Evolutionary conservation across 2,329 filamentous ascomycete genomes (phyloP).

Genomic region (Alternaria burnsii): DNA sequence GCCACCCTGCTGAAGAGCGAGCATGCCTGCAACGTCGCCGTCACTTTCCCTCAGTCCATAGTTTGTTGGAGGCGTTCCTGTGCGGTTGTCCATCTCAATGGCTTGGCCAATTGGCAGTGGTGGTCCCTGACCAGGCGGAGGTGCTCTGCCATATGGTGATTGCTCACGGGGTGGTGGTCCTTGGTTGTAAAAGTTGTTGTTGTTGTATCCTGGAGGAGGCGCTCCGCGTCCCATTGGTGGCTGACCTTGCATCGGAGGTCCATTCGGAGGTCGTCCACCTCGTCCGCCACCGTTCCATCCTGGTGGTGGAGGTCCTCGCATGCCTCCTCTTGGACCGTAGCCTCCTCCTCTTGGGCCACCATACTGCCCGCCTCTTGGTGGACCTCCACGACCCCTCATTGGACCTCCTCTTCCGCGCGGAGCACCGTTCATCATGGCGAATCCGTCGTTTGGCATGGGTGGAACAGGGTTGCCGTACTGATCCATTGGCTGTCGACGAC

Average conservation of each 20-base stretch:
- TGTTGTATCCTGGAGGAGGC: constrained; percentile 55
- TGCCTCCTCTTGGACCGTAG: constrained; percentile 49
- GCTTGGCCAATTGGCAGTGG: constrained; percentile 65
- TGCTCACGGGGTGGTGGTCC: constrained; percentile 50
- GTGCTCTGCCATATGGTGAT: constrained; percentile 62
- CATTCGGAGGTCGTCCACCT: constrained; percentile 44
- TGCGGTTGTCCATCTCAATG: constrained; percentile 79
- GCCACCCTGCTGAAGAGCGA: constrained; percentile 69
- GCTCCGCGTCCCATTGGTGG: constrained; percentile 51
- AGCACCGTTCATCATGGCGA: constrained; percentile 50
- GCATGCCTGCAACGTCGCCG: constrained; percentile 76
- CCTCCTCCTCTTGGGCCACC: constrained; percentile 48
- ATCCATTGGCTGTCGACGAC: constrained; percentile 60
- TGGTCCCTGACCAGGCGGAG: constrained; percentile 57
- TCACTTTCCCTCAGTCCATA: constrained; percentile 68
- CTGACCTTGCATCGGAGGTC: constrained; percentile 45
- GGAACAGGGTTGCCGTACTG: constrained; percentile 70
- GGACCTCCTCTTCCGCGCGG: constrained; percentile 53
- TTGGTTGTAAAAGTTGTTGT: constrained; percentile 44
- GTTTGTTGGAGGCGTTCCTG: constrained; percentile 39
- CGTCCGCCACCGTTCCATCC: constrained; percentile 52
- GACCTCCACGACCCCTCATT: constrained; percentile 52
- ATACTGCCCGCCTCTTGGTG: constrained; percentile 47
- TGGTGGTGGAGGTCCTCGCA: constrained; percentile 52
- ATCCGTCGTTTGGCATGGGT: constrained; percentile 55